Conservation (phyloP, 345 rosid species). For the Salix dunnii region DNA sequence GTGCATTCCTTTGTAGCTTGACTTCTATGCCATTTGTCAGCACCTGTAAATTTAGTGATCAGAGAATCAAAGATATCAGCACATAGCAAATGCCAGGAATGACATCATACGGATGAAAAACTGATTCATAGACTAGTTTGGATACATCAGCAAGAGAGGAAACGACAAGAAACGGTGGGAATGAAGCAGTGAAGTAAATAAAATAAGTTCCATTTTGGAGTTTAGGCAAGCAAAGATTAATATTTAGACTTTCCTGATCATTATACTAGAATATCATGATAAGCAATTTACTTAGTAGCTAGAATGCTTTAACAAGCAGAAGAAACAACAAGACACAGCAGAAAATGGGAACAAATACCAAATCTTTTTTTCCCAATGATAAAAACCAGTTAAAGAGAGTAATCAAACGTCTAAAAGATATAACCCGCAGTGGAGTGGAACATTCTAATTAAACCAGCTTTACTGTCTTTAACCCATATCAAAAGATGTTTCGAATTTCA, state of each 20-base stretch:
- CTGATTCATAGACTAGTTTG: not conserved
- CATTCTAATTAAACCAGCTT: not conserved
- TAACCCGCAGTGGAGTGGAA: not conserved
- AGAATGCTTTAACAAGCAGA: not conserved
- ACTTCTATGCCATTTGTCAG: slow-evolving; percentile 97
- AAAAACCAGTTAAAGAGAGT: not conserved
- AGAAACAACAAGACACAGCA: not conserved
- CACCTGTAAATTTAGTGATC: slow-evolving; percentile 50
- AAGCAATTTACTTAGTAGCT: not conserved
- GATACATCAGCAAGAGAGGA: not conserved
- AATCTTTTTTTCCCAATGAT: not conserved
- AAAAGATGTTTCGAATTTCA: not conserved
- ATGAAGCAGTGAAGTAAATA: not conserved
- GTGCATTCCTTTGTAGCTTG: slow-evolving; percentile 95
- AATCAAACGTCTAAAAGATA: not conserved
- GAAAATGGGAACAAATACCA: not conserved
- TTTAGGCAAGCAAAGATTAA: not conserved
- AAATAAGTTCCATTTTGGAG: not conserved
- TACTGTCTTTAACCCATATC: not conserved
- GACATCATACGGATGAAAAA: not conserved
- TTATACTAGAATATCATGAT: not conserved
- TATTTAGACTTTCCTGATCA: not conserved
- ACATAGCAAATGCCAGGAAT: not conserved
- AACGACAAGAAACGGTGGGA: not conserved
- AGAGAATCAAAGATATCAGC: slow-evolving; percentile 13